A percentile compares a stretch with the other conserved stretches of the same genome.
Conservation (phyloP, 495 filamentous ascomycete genomes). For the Penicillium flavigenum region DNA sequence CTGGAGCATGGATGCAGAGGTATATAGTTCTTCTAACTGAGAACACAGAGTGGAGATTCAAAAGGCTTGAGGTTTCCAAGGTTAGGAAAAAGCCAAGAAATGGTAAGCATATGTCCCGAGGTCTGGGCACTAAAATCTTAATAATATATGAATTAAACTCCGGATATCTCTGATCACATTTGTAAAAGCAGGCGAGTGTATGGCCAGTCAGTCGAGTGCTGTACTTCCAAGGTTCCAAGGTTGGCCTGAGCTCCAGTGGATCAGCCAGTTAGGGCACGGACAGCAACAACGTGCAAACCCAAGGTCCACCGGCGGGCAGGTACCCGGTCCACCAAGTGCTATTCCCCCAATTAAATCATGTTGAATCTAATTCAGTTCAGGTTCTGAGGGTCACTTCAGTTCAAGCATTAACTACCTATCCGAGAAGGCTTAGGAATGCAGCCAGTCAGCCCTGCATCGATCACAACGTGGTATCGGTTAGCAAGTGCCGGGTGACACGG, state of each 20-base stretch:
- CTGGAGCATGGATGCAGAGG: no score
- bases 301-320: background rate
- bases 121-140: no score
- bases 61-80: no score
- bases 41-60: no score
- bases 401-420: background rate
- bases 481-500: background rate
- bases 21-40: no score
- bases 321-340: background rate
- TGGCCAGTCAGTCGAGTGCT: no score
- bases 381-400: background rate
- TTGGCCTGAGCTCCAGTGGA: no score
- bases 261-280: background rate
- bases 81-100: no score
- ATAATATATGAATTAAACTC: no score
- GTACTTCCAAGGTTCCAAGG: background rate
- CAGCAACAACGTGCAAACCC: conserved; percentile 6
- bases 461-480: conserved; percentile 10
- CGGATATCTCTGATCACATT: no score
- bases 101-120: no score
- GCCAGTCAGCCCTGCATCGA: conserved; percentile 8
- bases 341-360: background rate
- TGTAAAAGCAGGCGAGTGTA: background rate
- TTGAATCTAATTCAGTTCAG: background rate
- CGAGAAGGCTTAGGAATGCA: background rate